Percentiles rank a stretch among this genome's conserved stretches.
phyloP scores from a whole-genome alignment of 2,329 filamentous ascomycete genomes.

The Fusarium poae region DNA sequence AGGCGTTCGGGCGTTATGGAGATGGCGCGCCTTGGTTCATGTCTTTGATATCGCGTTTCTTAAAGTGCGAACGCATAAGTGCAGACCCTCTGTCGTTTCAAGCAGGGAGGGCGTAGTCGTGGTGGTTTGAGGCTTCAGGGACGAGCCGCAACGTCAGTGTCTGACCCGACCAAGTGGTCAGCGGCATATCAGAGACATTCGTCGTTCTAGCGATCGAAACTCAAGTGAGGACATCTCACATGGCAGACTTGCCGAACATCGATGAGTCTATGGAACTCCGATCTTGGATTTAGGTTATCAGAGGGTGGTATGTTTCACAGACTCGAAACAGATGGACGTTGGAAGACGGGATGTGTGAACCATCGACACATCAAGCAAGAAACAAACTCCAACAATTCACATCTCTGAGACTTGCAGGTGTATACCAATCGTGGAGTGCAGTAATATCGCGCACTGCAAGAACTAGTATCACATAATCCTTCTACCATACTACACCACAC shows the following conservation, averaged over 20 bases:
- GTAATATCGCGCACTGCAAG: conserved; percentile 19
- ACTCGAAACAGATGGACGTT: conserved; percentile 18
- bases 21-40: conserved; percentile 13
- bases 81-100: background rate
- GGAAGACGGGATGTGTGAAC: conserved; percentile 12
- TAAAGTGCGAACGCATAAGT: background rate
- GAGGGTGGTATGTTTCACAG: conserved; percentile 40
- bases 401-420: conserved; percentile 23
- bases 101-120: background rate
- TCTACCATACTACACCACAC: conserved; percentile 3
- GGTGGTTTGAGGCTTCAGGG: conserved; percentile 26
- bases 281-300: conserved; percentile 27
- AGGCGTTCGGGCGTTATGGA: conserved; percentile 36
- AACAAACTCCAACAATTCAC: conserved; percentile 10
- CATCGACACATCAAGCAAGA: conserved; percentile 14
- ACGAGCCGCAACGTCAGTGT: conserved; percentile 36
- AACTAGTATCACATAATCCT: background rate
- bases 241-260: conserved; percentile 16
- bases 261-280: conserved; percentile 38
- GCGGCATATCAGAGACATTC: conserved; percentile 8
- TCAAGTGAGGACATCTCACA: conserved; percentile 24
- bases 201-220: conserved; percentile 18
- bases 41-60: conserved; percentile 11
- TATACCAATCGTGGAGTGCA: conserved; percentile 5
- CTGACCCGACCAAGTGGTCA: conserved; percentile 21